These are phyloP conservation scores for Fremontodendron californicum DNA, from an alignment of 345 rosid species.

Conservation along the genomic window DNA sequence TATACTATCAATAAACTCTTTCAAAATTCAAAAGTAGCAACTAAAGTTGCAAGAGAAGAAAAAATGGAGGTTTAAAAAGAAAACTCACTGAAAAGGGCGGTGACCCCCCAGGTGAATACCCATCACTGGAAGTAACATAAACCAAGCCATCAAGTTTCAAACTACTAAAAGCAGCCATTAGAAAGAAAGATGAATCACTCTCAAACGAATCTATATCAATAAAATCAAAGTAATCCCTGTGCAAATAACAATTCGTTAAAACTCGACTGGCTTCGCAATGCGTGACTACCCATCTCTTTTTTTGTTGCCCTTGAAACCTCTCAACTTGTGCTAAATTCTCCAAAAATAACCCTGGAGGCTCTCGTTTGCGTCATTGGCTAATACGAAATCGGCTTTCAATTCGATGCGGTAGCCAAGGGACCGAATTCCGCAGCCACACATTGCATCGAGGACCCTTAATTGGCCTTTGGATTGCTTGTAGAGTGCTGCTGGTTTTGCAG, in stretches of 20 bases:
- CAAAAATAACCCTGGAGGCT: slow-evolving; percentile 41
- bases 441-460: slow-evolving; percentile 55
- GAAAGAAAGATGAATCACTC: slow-evolving; percentile 60
- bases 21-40: too few species aligned
- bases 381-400: slow-evolving; percentile 79
- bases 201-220: slow-evolving; percentile 94
- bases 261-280: slow-evolving; percentile 65
- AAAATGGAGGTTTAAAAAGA: background rate
- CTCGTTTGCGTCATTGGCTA: too few species aligned
- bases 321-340: slow-evolving; percentile 46
- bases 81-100: slow-evolving; percentile 70
- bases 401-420: slow-evolving; percentile 65
- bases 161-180: slow-evolving; percentile 60
- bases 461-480: slow-evolving; percentile 44
- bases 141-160: slow-evolving; percentile 67
- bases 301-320: slow-evolving; percentile 42
- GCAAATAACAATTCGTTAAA: slow-evolving; percentile 57
- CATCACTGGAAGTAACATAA: slow-evolving; percentile 78
- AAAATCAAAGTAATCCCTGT: slow-evolving; percentile 70
- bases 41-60: slow-evolving; percentile 30
- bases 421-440: slow-evolving; percentile 71
- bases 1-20: too few species aligned
- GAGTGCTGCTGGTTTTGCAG: background rate
- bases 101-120: slow-evolving; percentile 92
- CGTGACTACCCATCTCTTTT: slow-evolving; percentile 61